These are phyloP conservation scores for Platanthera guangdongensis DNA, from an alignment of 106 monocot species.

Conservation along the genomic window DNA sequence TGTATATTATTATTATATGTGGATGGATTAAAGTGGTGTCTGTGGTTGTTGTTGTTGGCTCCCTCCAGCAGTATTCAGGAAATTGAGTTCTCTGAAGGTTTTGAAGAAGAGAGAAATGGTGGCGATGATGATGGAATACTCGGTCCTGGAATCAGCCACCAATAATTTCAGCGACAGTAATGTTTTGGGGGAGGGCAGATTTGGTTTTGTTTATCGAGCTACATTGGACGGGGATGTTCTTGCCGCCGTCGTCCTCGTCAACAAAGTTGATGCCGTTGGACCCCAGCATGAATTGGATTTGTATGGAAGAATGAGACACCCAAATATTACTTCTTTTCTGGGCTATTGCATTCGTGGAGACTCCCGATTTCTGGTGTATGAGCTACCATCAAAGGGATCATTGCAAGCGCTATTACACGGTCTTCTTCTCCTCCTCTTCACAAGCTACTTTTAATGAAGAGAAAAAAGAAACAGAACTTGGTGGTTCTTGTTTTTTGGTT, in stretches of 20 bases:
- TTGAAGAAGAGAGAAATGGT: constrained; percentile 35
- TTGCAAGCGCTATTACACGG: constrained; percentile 78
- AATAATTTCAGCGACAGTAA: constrained; percentile 67
- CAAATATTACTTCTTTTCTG: constrained; percentile 78
- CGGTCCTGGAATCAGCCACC: constrained; percentile 48
- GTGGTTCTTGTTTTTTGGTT: constrained; percentile 9
- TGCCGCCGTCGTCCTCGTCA: constrained; percentile 50
- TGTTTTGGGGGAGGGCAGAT: constrained; percentile 55
- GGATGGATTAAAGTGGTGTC: too few relatives aligned
- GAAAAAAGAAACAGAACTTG: not conserved
- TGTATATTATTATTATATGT: too few relatives aligned
- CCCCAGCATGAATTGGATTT: constrained; percentile 92
- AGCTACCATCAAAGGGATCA: constrained; percentile 84
- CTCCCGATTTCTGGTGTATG: constrained; percentile 69
- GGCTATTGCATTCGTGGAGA: constrained; percentile 65
- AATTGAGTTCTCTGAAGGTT: constrained; percentile 55
- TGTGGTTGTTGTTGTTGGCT: too few relatives aligned
- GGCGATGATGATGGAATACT: constrained; percentile 56
- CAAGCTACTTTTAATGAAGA: too few relatives aligned
- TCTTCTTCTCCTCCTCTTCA: constrained; percentile 8
- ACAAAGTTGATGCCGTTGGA: constrained; percentile 54
- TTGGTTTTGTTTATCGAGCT: constrained; percentile 68
- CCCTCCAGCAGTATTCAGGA: constrained; percentile 29
- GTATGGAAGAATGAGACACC: constrained; percentile 67
- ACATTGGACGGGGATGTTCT: constrained; percentile 33